Conservation (phyloP, 2,329 filamentous ascomycete species). For the Coniochaeta sp. region DNA sequence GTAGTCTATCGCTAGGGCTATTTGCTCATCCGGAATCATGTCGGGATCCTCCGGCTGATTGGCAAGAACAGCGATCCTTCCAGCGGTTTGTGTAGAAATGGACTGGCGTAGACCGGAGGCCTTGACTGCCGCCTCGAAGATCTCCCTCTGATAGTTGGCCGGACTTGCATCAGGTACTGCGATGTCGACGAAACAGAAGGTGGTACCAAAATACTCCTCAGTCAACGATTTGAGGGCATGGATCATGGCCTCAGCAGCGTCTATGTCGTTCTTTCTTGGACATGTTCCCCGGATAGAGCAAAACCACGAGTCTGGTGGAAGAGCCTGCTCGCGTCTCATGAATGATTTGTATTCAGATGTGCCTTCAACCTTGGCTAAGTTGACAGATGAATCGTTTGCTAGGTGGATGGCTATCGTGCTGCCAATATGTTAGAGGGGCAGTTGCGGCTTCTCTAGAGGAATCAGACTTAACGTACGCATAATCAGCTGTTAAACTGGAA, state of each 20-base stretch:
- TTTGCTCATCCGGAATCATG: not conserved
- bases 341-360: not conserved
- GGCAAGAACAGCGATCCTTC: not conserved
- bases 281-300: not conserved
- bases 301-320: not conserved
- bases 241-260: not conserved
- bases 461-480: too few relatives aligned
- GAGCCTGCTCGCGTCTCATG: not conserved
- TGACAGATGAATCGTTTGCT: not conserved
- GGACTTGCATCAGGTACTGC: not conserved
- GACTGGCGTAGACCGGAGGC: not conserved
- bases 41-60: not conserved
- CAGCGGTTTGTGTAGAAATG: not conserved
- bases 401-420: too few relatives aligned
- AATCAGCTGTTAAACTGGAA: too few relatives aligned
- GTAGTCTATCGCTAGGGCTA: not conserved
- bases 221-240: not conserved
- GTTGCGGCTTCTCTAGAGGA: too few relatives aligned
- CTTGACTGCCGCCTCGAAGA: not conserved
- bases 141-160: not conserved
- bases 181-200: not conserved
- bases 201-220: not conserved
- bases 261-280: not conserved
- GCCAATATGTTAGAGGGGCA: too few relatives aligned
- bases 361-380: not conserved